A percentile compares a stretch with the other conserved stretches of the same genome.
Conservation (phyloP, 1,284 basidiomycete species). For the Ceratobasidium sp. region DNA sequence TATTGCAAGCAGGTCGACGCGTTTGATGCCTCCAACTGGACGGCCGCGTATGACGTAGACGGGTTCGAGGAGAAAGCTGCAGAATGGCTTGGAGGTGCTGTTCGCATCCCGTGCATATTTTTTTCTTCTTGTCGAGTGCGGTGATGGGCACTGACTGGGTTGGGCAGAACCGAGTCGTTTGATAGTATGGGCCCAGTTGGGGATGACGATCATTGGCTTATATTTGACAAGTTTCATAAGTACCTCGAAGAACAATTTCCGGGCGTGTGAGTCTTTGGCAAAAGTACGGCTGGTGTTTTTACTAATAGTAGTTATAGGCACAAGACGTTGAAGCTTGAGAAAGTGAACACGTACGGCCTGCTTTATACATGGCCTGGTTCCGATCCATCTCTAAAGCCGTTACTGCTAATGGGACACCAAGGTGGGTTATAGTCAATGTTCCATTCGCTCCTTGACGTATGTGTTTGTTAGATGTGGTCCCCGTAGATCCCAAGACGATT, state of each 20-base stretch:
- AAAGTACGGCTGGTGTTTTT: neutral
- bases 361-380: slow-evolving; percentile 72
- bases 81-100: slow-evolving; percentile 66
- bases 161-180: slow-evolving; percentile 54
- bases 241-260: slow-evolving; percentile 57
- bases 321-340: slow-evolving; percentile 62
- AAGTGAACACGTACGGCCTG: slow-evolving; percentile 73
- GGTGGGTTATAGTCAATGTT: slow-evolving; percentile 55
- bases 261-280: slow-evolving; percentile 50
- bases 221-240: slow-evolving; percentile 55
- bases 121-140: too few relatives aligned
- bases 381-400: slow-evolving; percentile 66
- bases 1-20: slow-evolving; percentile 38
- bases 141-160: neutral
- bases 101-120: slow-evolving; percentile 58
- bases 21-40: slow-evolving; percentile 43
- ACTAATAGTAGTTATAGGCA: slow-evolving; percentile 57
- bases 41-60: slow-evolving; percentile 56
- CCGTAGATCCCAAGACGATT: slow-evolving; percentile 65
- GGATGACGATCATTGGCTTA: slow-evolving; percentile 56
- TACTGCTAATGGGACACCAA: slow-evolving; percentile 74
- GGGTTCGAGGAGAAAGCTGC: slow-evolving; percentile 62
- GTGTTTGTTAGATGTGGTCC: slow-evolving; percentile 63
- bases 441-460: slow-evolving; percentile 39
- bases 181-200: slow-evolving; percentile 57